Conservation (phyloP, 192 early-diverging fungal genomes). For the Linnemannia schmuckeri region DNA sequence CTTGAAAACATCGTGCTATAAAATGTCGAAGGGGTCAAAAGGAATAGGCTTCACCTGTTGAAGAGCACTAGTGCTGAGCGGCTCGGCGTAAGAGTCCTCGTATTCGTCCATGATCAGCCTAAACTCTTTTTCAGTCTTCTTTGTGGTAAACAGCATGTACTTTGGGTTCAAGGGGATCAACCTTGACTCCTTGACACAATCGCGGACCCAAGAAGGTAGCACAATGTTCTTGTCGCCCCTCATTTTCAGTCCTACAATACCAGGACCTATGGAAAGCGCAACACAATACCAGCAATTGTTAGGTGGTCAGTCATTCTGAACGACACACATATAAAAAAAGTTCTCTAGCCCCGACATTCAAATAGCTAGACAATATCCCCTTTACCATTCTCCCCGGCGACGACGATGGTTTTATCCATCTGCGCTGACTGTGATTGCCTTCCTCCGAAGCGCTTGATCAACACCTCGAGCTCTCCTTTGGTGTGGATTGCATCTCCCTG, state of each 20-base stretch:
- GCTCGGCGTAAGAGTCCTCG: constrained; percentile 77
- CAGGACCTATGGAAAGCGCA: constrained; percentile 58
- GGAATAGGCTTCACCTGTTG: constrained; percentile 62
- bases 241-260: constrained; percentile 68
- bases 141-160: constrained; percentile 75
- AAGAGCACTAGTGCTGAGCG: constrained; percentile 62
- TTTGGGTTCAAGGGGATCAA: constrained; percentile 72
- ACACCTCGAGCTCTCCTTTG: constrained; percentile 71
- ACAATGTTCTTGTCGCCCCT: constrained; percentile 70
- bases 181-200: constrained; percentile 65
- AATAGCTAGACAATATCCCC: too few relatives aligned
- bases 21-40: background rate
- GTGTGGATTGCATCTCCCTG: constrained; percentile 53
- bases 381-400: constrained; percentile 59
- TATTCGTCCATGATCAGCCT: constrained; percentile 72
- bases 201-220: constrained; percentile 72
- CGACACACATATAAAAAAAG: background rate
- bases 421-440: constrained; percentile 70
- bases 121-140: constrained; percentile 64
- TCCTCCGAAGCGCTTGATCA: constrained; percentile 75
- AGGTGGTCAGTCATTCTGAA: background rate
- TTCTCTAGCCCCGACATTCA: background rate
- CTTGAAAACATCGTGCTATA: background rate
- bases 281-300: constrained; percentile 11
- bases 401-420: constrained; percentile 58